Percentiles rank a stretch among this genome's conserved stretches.
Conservation (phyloP, 805 yeast genomes). For the Zygosaccharomyces gambellarensis region DNA sequence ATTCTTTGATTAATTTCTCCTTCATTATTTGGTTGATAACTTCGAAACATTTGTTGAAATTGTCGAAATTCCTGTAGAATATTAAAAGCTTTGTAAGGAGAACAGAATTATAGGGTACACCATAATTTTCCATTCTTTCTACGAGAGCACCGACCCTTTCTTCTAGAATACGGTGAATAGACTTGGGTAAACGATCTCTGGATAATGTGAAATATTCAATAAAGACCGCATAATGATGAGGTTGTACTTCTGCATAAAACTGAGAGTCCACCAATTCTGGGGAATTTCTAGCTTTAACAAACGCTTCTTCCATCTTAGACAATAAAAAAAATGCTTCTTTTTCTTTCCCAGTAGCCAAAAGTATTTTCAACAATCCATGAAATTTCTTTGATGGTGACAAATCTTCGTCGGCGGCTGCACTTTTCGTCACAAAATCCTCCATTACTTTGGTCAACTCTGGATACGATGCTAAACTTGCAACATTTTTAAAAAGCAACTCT, state of each 20-base stretch:
- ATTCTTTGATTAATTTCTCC: constrained; percentile 16
- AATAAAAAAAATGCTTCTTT: constrained; percentile 35
- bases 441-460: constrained; percentile 15
- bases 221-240: constrained; percentile 41
- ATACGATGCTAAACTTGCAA: constrained; percentile 16
- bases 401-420: constrained; percentile 9
- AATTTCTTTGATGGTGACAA: constrained; percentile 21
- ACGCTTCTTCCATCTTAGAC: constrained; percentile 31
- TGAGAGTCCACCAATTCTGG: constrained; percentile 13
- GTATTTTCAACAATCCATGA: constrained; percentile 25
- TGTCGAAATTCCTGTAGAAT: constrained; percentile 30
- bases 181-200: neutral
- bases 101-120: constrained; percentile 34
- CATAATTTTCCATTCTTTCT: constrained; percentile 28
- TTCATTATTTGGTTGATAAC: constrained; percentile 33
- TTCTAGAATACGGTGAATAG: constrained; percentile 17
- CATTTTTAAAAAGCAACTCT: constrained; percentile 20
- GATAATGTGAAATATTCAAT: constrained; percentile 33
- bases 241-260: constrained; percentile 37
- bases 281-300: constrained; percentile 5
- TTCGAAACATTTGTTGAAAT: constrained; percentile 31
- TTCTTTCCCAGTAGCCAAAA: constrained; percentile 24
- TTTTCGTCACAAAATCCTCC: constrained; percentile 14
- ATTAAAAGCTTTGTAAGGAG: constrained; percentile 38
- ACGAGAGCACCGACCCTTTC: constrained; percentile 31